Conservation (phyloP, 1,284 basidiomycete genomes). For the Pseudozyma hubeiensis region DNA sequence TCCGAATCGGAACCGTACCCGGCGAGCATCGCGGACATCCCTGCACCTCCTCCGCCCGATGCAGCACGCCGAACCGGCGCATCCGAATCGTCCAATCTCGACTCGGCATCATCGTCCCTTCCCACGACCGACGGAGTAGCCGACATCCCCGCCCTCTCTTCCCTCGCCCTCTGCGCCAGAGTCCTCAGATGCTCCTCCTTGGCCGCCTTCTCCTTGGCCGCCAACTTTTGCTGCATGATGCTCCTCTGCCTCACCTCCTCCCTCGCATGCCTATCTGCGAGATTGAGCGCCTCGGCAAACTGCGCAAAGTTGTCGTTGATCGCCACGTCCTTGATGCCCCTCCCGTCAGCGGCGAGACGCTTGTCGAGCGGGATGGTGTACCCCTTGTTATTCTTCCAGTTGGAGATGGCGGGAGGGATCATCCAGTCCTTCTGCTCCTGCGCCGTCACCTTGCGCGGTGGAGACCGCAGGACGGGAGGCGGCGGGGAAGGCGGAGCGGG, state of each 20-base stretch:
- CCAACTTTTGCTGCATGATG: constrained; percentile 97
- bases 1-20: constrained; percentile 77
- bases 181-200: constrained; percentile 96
- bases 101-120: constrained; percentile 26
- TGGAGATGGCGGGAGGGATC: constrained; percentile 99
- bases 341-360: constrained; percentile 94
- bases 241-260: constrained; percentile 96
- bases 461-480: constrained; percentile 94
- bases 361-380: constrained; percentile 99
- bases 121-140: constrained; percentile 33
- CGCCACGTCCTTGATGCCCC: constrained; percentile 95
- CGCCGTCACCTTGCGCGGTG: constrained; percentile 92
- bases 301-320: constrained; percentile 99
- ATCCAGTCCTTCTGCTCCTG: constrained; percentile 99
- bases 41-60: constrained; percentile 5
- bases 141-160: constrained; percentile 84
- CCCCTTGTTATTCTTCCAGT: constrained; percentile 99
- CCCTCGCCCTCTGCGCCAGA: constrained; percentile 92
- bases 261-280: constrained; percentile 97
- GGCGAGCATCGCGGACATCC: constrained; percentile 44
- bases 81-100: constrained; percentile 29
- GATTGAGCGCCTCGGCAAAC: constrained; percentile 93
- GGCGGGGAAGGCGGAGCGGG: constrained; percentile 94
- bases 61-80: constrained; percentile 3
- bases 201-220: constrained; percentile 95